Percentiles rank a stretch among this genome's conserved stretches.
Evolutionary conservation across 345 rosid genomes (phyloP).

Genomic region (Xanthoceras sorbifolium): DNA sequence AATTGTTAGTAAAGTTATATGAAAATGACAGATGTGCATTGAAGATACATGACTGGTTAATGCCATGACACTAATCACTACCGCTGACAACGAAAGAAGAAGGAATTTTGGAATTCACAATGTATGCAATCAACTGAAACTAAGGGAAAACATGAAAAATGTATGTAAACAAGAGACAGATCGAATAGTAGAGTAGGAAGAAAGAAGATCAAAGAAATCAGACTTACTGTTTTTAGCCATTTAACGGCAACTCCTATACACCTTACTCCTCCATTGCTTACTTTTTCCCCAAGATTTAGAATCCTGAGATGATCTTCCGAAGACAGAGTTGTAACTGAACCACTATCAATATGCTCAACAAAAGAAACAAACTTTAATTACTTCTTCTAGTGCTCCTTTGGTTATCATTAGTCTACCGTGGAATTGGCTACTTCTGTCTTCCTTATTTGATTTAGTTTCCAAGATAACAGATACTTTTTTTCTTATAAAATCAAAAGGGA

Average conservation of each 20-base stretch:
- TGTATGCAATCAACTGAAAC: background rate
- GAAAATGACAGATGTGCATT: too few relatives aligned
- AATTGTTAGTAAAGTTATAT: too few relatives aligned
- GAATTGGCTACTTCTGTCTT: conserved; percentile 25
- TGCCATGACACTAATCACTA: too few relatives aligned
- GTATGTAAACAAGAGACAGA: background rate
- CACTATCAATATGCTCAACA: conserved; percentile 38
- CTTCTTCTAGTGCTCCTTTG: conserved; percentile 76
- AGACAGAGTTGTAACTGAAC: conserved; percentile 33
- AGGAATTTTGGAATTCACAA: too few relatives aligned
- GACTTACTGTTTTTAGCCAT: conserved; percentile 45
- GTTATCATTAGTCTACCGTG: conserved; percentile 44
- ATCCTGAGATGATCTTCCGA: conserved; percentile 47
- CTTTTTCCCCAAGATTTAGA: conserved; percentile 47
- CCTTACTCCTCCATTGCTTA: conserved; percentile 64
- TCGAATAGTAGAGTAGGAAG: background rate
- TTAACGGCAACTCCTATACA: conserved; percentile 54
- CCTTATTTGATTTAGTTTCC: conserved; percentile 41
- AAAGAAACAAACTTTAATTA: conserved; percentile 62
- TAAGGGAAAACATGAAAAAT: background rate
- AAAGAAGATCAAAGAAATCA: background rate
- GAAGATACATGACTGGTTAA: too few relatives aligned
- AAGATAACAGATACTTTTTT: conserved; percentile 56
- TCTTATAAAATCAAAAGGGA: conserved; percentile 67
- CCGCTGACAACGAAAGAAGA: too few relatives aligned